A percentile compares a stretch with the other conserved stretches of the same genome.
Evolutionary conservation across 176 grass and related monocot species (phyloP).

Genomic region (Otatea glauca): DNA sequence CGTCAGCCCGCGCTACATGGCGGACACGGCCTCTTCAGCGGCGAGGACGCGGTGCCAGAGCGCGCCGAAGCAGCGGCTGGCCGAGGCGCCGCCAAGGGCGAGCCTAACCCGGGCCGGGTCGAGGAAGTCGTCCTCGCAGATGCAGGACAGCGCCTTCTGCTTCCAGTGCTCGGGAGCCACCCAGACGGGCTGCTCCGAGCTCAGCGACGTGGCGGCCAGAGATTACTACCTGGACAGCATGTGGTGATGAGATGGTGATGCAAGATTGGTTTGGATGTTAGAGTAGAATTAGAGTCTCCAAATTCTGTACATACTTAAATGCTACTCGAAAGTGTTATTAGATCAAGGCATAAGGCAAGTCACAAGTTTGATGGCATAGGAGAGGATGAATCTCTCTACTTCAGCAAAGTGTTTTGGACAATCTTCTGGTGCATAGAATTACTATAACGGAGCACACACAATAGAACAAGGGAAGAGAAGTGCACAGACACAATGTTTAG

Average conservation of each 20-base stretch:
- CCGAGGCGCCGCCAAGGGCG: slow-evolving; percentile 17
- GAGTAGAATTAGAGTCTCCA: neutral
- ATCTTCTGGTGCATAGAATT: neutral
- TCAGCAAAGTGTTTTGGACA: neutral
- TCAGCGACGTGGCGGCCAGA: slow-evolving; percentile 49
- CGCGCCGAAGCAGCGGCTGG: slow-evolving; percentile 57
- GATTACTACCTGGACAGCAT: slow-evolving; percentile 86
- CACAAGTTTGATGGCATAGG: neutral
- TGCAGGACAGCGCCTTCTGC: slow-evolving; percentile 37
- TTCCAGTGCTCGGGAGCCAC: slow-evolving; percentile 29
- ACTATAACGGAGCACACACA: neutral
- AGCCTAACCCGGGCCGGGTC: slow-evolving; percentile 37
- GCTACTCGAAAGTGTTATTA: neutral
- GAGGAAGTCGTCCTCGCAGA: slow-evolving; percentile 53
- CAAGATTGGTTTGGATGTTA: neutral
- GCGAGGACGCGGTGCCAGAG: slow-evolving; percentile 76
- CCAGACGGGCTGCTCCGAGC: slow-evolving; percentile 34
- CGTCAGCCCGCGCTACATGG: slow-evolving; percentile 77
- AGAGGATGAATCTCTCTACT: neutral
- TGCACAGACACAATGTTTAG: neutral
- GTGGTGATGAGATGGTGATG: slow-evolving; percentile 59
- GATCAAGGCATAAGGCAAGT: neutral
- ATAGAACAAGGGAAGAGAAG: neutral
- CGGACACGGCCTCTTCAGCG: slow-evolving; percentile 71
- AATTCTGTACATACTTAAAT: slow-evolving; percentile 39